Conservation (phyloP, 495 filamentous ascomycete genomes). For the Haplographium delicatum region DNA sequence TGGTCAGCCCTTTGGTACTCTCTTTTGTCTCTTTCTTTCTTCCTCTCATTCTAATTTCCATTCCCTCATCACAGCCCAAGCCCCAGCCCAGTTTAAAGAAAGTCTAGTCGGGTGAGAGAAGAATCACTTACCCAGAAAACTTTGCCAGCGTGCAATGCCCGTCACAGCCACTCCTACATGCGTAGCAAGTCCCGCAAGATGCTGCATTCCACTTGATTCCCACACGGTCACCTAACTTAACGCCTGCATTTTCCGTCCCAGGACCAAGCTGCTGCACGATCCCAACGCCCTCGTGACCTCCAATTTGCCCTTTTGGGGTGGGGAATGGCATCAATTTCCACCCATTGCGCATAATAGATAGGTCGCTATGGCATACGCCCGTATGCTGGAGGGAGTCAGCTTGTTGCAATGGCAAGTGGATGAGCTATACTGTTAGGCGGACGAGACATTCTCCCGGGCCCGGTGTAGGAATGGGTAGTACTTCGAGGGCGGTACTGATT, state of each 20-base stretch:
- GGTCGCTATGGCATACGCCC: constrained; percentile 65
- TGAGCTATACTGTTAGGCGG: constrained; percentile 46
- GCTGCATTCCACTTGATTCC: constrained; percentile 46
- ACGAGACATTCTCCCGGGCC: constrained; percentile 56
- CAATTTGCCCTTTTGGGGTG: constrained; percentile 57
- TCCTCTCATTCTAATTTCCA: too few relatives aligned
- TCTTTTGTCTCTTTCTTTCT: too few relatives aligned
- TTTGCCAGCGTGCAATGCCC: constrained; percentile 47
- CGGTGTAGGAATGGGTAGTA: constrained; percentile 59
- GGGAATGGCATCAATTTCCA: constrained; percentile 35
- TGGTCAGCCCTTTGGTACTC: constrained; percentile 39
- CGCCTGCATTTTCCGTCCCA: constrained; percentile 36
- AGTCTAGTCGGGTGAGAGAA: too few relatives aligned
- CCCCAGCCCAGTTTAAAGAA: too few relatives aligned
- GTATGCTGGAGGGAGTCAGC: constrained; percentile 16
- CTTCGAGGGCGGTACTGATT: constrained; percentile 38
- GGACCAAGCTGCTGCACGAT: constrained; percentile 53
- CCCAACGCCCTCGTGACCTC: constrained; percentile 57
- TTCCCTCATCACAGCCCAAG: too few relatives aligned
- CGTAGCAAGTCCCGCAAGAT: constrained; percentile 28
- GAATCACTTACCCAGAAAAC: too few relatives aligned
- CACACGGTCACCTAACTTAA: constrained; percentile 61
- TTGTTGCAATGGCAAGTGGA: background rate
- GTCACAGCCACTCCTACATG: constrained; percentile 45
- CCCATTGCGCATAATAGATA: constrained; percentile 50